phyloP scores from a whole-genome alignment of 1,284 basidiomycete genomes.

The Takashimella tepidaria region DNA sequence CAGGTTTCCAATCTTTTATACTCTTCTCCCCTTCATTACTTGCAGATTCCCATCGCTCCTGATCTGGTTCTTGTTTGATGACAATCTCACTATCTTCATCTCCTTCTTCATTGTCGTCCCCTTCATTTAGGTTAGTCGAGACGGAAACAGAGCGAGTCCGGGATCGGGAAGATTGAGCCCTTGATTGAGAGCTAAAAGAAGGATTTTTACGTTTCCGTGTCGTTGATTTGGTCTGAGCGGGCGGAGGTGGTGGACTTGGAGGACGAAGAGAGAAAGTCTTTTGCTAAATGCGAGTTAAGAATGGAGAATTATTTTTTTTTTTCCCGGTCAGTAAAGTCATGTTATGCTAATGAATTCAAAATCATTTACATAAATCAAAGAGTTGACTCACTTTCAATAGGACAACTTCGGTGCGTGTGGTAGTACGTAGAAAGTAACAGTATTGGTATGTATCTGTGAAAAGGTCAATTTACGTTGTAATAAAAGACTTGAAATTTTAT shows the following conservation, averaged over 20 bases:
- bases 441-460: slow-evolving; percentile 44
- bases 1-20: slow-evolving; percentile 46
- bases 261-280: slow-evolving; percentile 36
- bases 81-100: slow-evolving; percentile 38
- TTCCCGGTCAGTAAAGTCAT: slow-evolving; percentile 7
- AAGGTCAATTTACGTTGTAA: background rate
- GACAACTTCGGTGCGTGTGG: slow-evolving; percentile 42
- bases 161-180: slow-evolving; percentile 9
- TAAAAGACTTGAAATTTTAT: background rate
- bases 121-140: slow-evolving; percentile 3
- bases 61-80: slow-evolving; percentile 40
- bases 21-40: slow-evolving; percentile 18
- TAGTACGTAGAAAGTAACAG: slow-evolving; percentile 44
- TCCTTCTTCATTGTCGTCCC: slow-evolving; percentile 12
- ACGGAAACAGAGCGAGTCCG: slow-evolving; percentile 8
- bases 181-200: background rate
- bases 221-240: no score
- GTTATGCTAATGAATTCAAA: background rate
- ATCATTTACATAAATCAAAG: no score
- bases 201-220: slow-evolving; percentile 20
- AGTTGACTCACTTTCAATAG: slow-evolving; percentile 33
- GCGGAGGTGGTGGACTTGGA: slow-evolving; percentile 28
- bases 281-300: no score
- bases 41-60: background rate
- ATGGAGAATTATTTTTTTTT: no score